Conservation (phyloP, 129 eudicot species). For the Helianthus annuus region DNA sequence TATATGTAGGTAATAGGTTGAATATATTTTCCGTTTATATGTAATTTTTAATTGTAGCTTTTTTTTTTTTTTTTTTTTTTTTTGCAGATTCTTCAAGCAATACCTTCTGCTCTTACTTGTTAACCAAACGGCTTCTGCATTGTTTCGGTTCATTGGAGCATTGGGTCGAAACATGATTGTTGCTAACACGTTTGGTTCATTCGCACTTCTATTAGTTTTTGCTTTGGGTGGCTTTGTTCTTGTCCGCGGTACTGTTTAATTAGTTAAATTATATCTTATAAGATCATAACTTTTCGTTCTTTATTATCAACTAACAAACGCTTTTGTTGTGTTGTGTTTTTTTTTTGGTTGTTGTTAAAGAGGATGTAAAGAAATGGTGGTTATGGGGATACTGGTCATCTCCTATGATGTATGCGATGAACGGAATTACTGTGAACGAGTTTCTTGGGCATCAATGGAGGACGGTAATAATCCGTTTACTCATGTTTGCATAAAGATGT, state of each 20-base stretch:
- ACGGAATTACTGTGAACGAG: constrained; percentile 73
- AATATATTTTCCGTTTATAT: background rate
- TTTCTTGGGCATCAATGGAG: constrained; percentile 72
- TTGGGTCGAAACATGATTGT: constrained; percentile 61
- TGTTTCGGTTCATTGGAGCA: constrained; percentile 56
- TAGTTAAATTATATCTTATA: no score
- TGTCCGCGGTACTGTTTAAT: constrained; percentile 30
- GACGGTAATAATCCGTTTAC: constrained; percentile 32
- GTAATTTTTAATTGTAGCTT: background rate
- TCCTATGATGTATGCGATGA: constrained; percentile 82
- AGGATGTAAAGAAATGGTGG: constrained; percentile 77
- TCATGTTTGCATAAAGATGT: background rate
- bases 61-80: background rate
- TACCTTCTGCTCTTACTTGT: constrained; percentile 41
- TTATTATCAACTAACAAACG: constrained; percentile 1
- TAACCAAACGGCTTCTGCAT: constrained; percentile 51
- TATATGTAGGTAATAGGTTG: no score
- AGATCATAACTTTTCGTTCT: background rate
- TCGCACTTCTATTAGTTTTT: constrained; percentile 42
- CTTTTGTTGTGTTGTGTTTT: background rate
- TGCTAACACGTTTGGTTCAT: constrained; percentile 65
- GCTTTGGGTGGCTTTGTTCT: constrained; percentile 54
- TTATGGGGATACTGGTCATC: constrained; percentile 88
- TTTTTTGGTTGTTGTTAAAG: constrained; percentile 24
- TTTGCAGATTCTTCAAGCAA: constrained; percentile 58